Percentiles rank a stretch among this genome's conserved stretches.
Conservation (phyloP, 371 early-diverging fungal species). For the Circinella umbellata region DNA sequence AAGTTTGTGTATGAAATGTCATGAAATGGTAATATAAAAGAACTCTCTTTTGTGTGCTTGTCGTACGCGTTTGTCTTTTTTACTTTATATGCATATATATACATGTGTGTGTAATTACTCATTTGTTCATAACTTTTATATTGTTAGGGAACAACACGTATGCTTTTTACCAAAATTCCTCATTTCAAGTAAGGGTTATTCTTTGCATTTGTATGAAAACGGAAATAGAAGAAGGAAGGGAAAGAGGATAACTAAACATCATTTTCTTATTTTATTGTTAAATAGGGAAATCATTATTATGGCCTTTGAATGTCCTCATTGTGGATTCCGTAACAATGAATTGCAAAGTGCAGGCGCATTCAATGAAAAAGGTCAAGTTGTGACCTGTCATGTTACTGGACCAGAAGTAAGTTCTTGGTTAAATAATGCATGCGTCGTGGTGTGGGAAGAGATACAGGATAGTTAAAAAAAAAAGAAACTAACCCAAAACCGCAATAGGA, state of each 20-base stretch:
- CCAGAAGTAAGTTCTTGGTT: slow-evolving; percentile 45
- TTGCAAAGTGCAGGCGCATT: slow-evolving; percentile 87
- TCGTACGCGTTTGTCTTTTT: too few relatives aligned
- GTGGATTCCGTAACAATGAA: slow-evolving; percentile 89
- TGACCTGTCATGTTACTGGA: slow-evolving; percentile 62
- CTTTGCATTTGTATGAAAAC: not conserved
- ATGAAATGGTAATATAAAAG: slow-evolving; percentile 68
- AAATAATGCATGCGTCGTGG: too few relatives aligned
- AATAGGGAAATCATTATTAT: slow-evolving; percentile 84
- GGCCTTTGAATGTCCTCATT: slow-evolving; percentile 96
- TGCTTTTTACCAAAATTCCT: slow-evolving; percentile 91
- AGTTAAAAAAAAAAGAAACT: not conserved
- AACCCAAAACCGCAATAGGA: slow-evolving; percentile 51
- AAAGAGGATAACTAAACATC: not conserved
- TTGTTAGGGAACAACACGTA: slow-evolving; percentile 77
- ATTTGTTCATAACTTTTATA: not conserved
- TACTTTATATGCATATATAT: too few relatives aligned
- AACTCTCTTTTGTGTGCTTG: too few relatives aligned
- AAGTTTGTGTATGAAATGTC: slow-evolving; percentile 90
- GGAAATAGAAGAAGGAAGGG: too few relatives aligned
- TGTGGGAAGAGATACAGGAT: not conserved
- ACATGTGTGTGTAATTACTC: not conserved
- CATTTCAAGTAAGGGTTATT: slow-evolving; percentile 72
- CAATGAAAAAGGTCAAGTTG: slow-evolving; percentile 79
- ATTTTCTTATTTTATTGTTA: too few relatives aligned